phyloP scores from a whole-genome alignment of 495 filamentous ascomycete species.

The Hypoxylon crocopeplum region DNA sequence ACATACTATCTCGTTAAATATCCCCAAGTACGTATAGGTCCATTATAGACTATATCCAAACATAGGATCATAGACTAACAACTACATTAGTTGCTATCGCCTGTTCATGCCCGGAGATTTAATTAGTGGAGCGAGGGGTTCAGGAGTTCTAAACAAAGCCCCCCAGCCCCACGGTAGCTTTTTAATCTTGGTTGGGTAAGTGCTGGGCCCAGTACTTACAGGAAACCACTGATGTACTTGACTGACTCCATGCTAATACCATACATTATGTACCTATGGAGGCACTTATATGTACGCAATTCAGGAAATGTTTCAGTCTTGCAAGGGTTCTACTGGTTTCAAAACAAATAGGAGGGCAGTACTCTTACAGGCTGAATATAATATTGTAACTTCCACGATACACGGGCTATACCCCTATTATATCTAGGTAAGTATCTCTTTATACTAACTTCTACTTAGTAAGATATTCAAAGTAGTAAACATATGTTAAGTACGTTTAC shows the following conservation, averaged over 20 bases:
- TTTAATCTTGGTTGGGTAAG: background rate
- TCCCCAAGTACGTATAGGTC: too few relatives aligned
- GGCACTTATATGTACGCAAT: too few relatives aligned
- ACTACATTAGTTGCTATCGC: too few relatives aligned
- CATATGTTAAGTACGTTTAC: too few relatives aligned
- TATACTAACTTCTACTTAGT: too few relatives aligned
- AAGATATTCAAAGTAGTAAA: too few relatives aligned
- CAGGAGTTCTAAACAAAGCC: constrained; percentile 14
- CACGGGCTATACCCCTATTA: too few relatives aligned
- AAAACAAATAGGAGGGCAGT: constrained; percentile 8
- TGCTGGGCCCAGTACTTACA: constrained; percentile 6
- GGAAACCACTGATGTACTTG: background rate
- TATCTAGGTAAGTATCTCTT: too few relatives aligned
- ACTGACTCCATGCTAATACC: background rate
- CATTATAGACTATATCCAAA: too few relatives aligned
- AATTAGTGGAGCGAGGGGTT: constrained; percentile 32
- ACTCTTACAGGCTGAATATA: background rate
- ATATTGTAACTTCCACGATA: too few relatives aligned
- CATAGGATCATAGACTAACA: too few relatives aligned
- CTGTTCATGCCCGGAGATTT: constrained; percentile 33
- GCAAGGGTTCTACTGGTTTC: constrained; percentile 15
- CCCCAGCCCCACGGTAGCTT: constrained; percentile 24
- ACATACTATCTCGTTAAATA: too few relatives aligned
- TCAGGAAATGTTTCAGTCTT: constrained; percentile 24
- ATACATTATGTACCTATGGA: background rate